Conservation (phyloP, 1,284 basidiomycete genomes). For the Microbotryum violaceum region DNA sequence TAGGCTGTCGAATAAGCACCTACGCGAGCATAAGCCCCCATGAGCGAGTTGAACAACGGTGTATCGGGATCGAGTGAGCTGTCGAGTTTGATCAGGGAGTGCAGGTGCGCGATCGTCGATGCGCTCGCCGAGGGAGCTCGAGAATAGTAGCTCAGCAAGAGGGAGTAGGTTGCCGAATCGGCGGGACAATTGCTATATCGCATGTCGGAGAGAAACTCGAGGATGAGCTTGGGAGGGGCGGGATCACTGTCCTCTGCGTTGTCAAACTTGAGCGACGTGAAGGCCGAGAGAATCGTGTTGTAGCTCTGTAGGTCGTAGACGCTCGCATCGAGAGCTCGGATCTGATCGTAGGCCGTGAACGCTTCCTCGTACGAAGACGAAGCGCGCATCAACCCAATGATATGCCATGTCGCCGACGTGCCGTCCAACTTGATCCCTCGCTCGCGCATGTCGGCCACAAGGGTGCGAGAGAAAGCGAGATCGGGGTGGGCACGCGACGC, state of each 20-base stretch:
- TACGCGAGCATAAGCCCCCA: constrained; percentile 78
- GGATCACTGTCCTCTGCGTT: constrained; percentile 46
- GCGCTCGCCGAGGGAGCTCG: constrained; percentile 15
- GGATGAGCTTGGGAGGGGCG: constrained; percentile 58
- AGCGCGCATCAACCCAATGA: constrained; percentile 23
- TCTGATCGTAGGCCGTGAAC: constrained; percentile 23
- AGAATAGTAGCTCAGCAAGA: constrained; percentile 54
- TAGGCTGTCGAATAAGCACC: constrained; percentile 62
- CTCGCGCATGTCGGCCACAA: constrained; percentile 22
- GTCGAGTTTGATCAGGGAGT: constrained; percentile 71
- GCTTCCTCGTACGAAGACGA: constrained; percentile 25
- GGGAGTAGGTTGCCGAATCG: constrained; percentile 59
- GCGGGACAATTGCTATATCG: constrained; percentile 55
- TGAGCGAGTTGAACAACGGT: constrained; percentile 73
- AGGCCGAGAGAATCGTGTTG: constrained; percentile 29
- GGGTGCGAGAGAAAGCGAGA: constrained; percentile 16
- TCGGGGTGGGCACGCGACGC: constrained; percentile 17
- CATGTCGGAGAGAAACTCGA: constrained; percentile 79
- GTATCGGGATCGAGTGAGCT: constrained; percentile 64
- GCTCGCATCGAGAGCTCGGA: constrained; percentile 28
- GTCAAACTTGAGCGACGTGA: constrained; percentile 29
- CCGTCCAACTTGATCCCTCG: constrained; percentile 18
- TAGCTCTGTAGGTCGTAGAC: constrained; percentile 15
- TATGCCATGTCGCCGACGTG: constrained; percentile 4
- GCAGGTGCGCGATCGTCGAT: constrained; percentile 54